These are phyloP conservation scores for Penicillium griseofulvum DNA, from an alignment of 2,329 filamentous ascomycete species.

Conservation along the genomic window DNA sequence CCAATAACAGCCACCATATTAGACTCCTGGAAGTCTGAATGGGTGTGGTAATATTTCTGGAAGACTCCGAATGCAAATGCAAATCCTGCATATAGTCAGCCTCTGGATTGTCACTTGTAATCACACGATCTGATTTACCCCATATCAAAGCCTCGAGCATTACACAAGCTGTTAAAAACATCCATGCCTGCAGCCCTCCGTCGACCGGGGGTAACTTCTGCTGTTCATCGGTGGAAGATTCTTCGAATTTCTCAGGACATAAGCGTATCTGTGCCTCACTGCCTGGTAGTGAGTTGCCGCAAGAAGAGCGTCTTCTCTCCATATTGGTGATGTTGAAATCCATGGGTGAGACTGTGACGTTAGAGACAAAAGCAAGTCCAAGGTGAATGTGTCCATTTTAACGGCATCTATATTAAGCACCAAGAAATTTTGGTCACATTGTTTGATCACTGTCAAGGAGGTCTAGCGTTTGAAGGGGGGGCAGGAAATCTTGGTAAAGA, in stretches of 20 bases:
- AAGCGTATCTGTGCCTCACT: constrained; percentile 7
- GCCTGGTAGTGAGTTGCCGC: constrained; percentile 1
- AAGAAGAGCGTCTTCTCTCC: constrained; percentile 1
- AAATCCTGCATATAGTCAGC: constrained; percentile 17
- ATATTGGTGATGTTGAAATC: not conserved
- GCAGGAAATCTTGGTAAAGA: constrained; percentile 1
- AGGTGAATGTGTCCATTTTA: constrained; percentile 4
- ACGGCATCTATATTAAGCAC: not conserved
- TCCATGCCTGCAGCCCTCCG: constrained; percentile 42
- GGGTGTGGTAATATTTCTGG: constrained; percentile 32
- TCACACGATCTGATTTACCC: constrained; percentile 38
- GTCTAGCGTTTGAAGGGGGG: constrained; percentile 14
- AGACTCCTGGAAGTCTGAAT: constrained; percentile 25
- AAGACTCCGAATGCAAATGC: constrained; percentile 32
- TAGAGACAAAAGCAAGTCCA: not conserved
- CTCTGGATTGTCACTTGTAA: not conserved
- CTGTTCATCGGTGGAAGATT: not conserved
- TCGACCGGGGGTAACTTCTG: constrained; percentile 33
- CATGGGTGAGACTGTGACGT: not conserved
- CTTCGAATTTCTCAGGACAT: constrained; percentile 5
- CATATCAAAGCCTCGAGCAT: constrained; percentile 55
- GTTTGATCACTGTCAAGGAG: constrained; percentile 9
- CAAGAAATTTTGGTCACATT: constrained; percentile 14
- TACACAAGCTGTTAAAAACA: constrained; percentile 52
- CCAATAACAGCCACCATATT: constrained; percentile 31